Evolutionary conservation across 306 rosid species (phyloP).

Genomic region (Quercus glauca): DNA sequence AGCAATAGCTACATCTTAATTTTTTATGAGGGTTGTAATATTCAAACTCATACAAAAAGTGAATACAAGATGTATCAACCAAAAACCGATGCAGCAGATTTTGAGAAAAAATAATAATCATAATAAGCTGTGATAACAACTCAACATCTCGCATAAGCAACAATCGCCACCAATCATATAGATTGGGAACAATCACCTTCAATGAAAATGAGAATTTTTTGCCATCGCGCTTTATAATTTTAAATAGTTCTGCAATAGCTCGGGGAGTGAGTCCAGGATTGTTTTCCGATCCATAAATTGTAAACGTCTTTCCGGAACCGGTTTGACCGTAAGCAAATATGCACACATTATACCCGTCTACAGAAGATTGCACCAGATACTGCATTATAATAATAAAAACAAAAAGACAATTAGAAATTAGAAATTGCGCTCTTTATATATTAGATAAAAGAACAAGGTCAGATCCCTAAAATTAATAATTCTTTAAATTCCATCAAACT

Average conservation of each 20-base stretch:
- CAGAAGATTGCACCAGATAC: conserved; percentile 92
- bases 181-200: conserved; percentile 46
- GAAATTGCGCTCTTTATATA: neutral
- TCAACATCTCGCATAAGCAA: neutral
- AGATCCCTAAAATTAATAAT: neutral
- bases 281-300: conserved; percentile 76
- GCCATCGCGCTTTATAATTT: conserved; percentile 58
- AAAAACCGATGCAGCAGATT: no score
- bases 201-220: conserved; percentile 79
- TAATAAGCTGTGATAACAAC: neutral
- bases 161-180: conserved; percentile 29
- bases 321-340: conserved; percentile 97
- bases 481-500: conserved; percentile 30
- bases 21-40: neutral
- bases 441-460: neutral
- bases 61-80: neutral
- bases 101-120: neutral
- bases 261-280: conserved; percentile 86
- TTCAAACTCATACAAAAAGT: neutral
- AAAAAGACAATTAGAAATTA: neutral
- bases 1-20: neutral
- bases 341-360: conserved; percentile 88
- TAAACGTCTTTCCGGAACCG: conserved; percentile 91
- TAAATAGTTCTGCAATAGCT: conserved; percentile 72
- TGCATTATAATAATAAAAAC: conserved; percentile 36